Evolutionary conservation across 164 flowering plant species (phyloP), one percentile per base, ranked within the genome.

Genomic region (Aristolochia contorta): DNA sequence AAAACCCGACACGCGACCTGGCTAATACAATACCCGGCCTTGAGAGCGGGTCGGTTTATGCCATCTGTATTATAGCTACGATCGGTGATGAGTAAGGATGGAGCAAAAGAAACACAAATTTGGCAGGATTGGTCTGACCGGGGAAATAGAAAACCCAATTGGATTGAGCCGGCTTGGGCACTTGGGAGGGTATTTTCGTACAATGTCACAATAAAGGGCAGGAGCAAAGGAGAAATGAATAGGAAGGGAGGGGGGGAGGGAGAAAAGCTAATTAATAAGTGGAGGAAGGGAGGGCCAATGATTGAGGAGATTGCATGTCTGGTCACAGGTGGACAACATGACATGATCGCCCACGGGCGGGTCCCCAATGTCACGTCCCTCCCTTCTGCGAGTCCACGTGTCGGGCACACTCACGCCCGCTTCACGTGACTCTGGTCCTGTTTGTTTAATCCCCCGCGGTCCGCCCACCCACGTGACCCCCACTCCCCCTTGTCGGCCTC

Each of bases 231-330:
- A 16, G 46, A 47, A 46, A 47, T 55, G 13, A 21, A 52, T 16
- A 18, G 16, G 15, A 14, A 13, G n/a, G n/a, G n/a, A 5, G 37
- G 16, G 1, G 14, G 54, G 12, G 54, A 14, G 10, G 12, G 12
- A 15, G 22, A 10, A 6, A 25, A 21, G 19, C 30, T 2, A 20
- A 45, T 12, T 25, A 12, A 1, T 2, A 2, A 49, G 41, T 20
- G 27, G 25, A 37, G 30, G 43, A 47, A 48, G 15, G 24, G n/a
- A 50, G 23, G 62, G 48, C 33, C 80, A 84, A 84, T 86, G 84
- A 86, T 86, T 84, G 77, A 71, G 73, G 67, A 57, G 69, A 61
- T 75, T 51, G 71, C 54, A 62, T 84, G 93, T 82, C 80, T 74
- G 83, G 71, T 22, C 10, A 57, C 15, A 64, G 30, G 64, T 78